Base-by-base conservation (phyloP, 805 yeast genomes). In the Starmerella etchellsii region DNA sequence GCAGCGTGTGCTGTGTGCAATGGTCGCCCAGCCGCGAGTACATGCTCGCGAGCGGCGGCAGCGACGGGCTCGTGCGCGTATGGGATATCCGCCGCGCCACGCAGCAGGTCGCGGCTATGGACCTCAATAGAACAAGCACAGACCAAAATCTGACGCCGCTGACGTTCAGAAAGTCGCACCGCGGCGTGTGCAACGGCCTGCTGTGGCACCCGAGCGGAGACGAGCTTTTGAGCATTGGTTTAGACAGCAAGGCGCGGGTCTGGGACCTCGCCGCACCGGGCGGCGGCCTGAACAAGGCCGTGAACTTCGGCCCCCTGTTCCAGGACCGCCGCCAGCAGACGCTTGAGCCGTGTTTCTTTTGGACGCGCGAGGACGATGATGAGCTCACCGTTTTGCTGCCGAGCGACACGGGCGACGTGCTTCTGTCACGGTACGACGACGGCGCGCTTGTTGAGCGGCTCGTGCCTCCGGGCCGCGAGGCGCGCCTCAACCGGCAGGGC, bases 21-120 rank as follows among this genome's bases (percentile, higher is more conserved):
- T 84, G 94, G 88, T 78, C 81, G 34, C 94, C 94, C 0, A 61
- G 63, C 7, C 63, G 71, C 46, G 60, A 74, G 0, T 61, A 78
- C 51, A 46, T 80, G 3, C 62, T 87, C 2, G 85, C 87, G 0
- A 69, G 84, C 3, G 95, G 94, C 1, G 85, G 88, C 18, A 69
- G 73, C 15, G 83, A 79, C 50, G 95, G 96, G 0, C 77, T 77
- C 34, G 76, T 81, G 8, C 69, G 81, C 39, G 55, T 87, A 0
- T 87, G 96, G 96, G 97, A 87, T 56, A 70, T 84, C 10, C 62
- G 97, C 35, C 62, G 80, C 36, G 72, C 82, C 20, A 65, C 67
- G 15, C 70, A 79, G 27, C 78, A 83, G 52, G 58, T 82, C 20
- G 68, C 76, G 33, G 67, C 75, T 14, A 59, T 83, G 43, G 87